Base-by-base conservation (phyloP, 345 rosid species). In the Syzygium aqueum region DNA sequence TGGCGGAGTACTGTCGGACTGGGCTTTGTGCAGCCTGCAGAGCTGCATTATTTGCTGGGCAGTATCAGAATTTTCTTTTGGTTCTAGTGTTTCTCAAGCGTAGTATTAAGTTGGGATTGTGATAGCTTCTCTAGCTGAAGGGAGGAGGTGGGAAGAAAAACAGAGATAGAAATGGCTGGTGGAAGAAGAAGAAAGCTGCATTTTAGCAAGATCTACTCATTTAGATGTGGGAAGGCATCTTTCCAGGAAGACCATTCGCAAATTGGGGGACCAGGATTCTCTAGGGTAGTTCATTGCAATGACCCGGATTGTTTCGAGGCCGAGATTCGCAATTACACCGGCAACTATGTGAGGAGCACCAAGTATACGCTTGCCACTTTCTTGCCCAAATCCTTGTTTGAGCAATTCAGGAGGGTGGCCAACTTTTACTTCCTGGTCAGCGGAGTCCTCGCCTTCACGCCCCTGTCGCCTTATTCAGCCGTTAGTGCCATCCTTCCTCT, bases 391-490 rank as follows among this genome's bases (percentile, higher is more conserved):
- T 96, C 99, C 40, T 93, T 97, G 91, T 97, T 97, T 90, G 98
- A 97, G 92, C 99, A 97, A 92, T 97, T 97, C 52, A 93, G 99
- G 77, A 94, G 99, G 91, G 99, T 96, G 1, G 99, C 99, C 23
- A 97, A 97, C 87, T 97, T 97, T 88, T 97, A 84, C 89, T 97
- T 97, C 90, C 89, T 97, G 89, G 94, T 95, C 25, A 88, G 91
- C 86, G 99, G 97, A 53, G 87, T 94, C 86, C 86, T 97, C 87
- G 88, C 99, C 82, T 96, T 96, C 91, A 96, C 98, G 88, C 7
- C 88, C 51, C 94, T 97, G 30, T 93, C 98, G 30, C 97, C 99
- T 88, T 97, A 94, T 67, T 87, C 95, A 2, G 95, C 97, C 87
- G 84, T 92, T 11, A 95, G 94, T 82, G 93, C 99, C 86, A 91